A percentile compares a stretch with the other conserved stretches of the same genome.
phyloP scores from a whole-genome alignment of 371 early-diverging fungal species.

The Capillidium heterosporum region DNA sequence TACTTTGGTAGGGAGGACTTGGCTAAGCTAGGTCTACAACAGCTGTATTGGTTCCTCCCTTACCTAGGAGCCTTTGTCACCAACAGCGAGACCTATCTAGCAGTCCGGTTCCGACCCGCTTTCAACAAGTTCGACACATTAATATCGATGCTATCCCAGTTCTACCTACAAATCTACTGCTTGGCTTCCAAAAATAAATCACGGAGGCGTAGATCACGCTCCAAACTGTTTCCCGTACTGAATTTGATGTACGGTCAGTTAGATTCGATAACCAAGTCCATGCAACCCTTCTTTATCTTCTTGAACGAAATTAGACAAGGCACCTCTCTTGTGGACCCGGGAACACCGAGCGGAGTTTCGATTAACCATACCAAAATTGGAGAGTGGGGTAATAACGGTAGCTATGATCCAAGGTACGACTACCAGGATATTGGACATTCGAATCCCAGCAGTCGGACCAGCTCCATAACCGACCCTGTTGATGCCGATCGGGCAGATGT shows the following conservation, averaged over 20 bases:
- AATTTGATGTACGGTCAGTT: not conserved
- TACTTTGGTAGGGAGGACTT: not conserved
- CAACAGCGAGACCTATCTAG: not conserved
- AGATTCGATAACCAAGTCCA: no score
- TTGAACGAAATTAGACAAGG: not conserved
- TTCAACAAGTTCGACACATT: not conserved
- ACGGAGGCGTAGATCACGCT: not conserved
- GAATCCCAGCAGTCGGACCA: no score
- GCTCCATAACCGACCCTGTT: no score
- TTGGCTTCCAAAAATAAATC: not conserved
- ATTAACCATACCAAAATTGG: not conserved
- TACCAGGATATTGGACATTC: no score
- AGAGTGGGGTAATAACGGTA: no score
- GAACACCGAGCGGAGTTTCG: not conserved
- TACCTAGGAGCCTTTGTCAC: not conserved
- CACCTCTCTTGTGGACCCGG: not conserved
- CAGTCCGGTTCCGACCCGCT: not conserved
- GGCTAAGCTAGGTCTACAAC: not conserved
- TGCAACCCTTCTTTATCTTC: not conserved
- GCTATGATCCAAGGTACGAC: no score
- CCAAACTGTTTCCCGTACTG: not conserved
- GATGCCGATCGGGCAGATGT: no score
- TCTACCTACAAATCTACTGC: not conserved
- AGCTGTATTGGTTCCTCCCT: not conserved
- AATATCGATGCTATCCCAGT: not conserved